Evolutionary conservation across 2,329 filamentous ascomycete species (phyloP), one percentile per base, ranked within the genome.

Genomic region (Xylogone sp.): DNA sequence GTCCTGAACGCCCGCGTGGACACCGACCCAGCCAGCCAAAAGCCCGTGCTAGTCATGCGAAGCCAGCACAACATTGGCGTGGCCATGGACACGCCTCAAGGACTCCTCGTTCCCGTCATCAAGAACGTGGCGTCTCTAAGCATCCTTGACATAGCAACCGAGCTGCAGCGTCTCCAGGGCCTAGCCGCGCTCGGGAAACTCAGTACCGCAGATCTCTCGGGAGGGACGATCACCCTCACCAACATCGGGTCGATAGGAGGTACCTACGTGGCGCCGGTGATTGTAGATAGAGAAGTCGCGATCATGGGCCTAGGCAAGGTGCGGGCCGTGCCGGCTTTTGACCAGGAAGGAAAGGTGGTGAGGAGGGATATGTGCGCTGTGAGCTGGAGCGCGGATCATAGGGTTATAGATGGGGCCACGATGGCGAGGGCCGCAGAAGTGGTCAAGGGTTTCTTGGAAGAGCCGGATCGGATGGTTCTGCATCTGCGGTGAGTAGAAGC

Each of bases 161-260:
- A 96, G 68, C 79, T 97, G 48, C 69, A 72, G 8, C 82, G 88
- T 3, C 81, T 97, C 19, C 88, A 92, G 65, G 69, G 72, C 2
- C 82, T 90, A 9, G 93, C 90, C 1, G 75, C 79, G 13, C 76
- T 79, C n/a, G 90, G 90, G 27, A 90, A 87, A 68, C 79, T 99
- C 3, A 76, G 82, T 1, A 79, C 84, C 2, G 76, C 79, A 18
- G 92, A 99, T 69, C 77, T 99, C 56, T 80, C 77, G 31, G 91
- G 91, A 48, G 91, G 91, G 16, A 97, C 94, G 1, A 93, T 99
- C 63, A 97, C 94, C 0, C 84, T 99, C 46, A 96, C 91, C 62
- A 99, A 99, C 68, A 96, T 99, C 61, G 94, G 94, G 44, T 96
- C 85, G 61, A 90, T 99, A 44, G 94, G 94, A 50, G 94, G 94